Evolutionary conservation across 2,329 filamentous ascomycete genomes (phyloP), one percentile per base, ranked within the genome.

Genomic region (Cytospora leucostoma): DNA sequence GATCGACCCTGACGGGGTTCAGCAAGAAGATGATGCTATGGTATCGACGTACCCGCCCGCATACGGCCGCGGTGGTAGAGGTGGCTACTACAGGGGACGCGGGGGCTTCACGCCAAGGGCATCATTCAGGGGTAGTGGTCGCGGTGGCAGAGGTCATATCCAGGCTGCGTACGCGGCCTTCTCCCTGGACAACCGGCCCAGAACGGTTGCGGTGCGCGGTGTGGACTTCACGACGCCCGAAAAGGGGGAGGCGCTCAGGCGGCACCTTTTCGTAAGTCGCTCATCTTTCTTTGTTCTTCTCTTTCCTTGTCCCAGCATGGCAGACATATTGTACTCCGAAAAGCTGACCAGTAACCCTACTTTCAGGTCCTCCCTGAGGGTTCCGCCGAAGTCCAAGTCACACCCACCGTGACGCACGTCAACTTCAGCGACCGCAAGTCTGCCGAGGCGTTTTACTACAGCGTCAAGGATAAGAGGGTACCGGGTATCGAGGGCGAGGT

Each of bases 151-250:
- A 62, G 73, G 79, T 52, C 81, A 82, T 37, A 78, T 81, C 58
- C 81, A 83, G 54, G 81, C 82, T 3, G 82, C 82, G 0, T 87
- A 87, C 68, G 84, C 82, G 4, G 81, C 82, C 37, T 89, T 88
- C 68, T 88, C 88, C 19, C 80, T 95, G 27, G 91, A 95, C 71
- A 93, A 93, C 72, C 82, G 91, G 52, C 88, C 91, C 0, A 89
- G 84, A 72, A 87, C 82, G 66, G 78, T 95, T 11, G 82, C 84
- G 7, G 76, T 94, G 32, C 80, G 81, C 8, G 88, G 86, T 3
- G 82, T 86, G 12, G 86, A 87, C 74, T 87, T 88, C 71, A 86
- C 87, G 4, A 80, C 80, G 15, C 71, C 65, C 1, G 82, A 83
- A 35, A 85, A 85, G 70, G 88, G 93, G 67, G 90, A 93, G 74